Evolutionary conservation across 164 flowering plant genomes (phyloP).

Genomic region (Cinnamomum micranthum): DNA sequence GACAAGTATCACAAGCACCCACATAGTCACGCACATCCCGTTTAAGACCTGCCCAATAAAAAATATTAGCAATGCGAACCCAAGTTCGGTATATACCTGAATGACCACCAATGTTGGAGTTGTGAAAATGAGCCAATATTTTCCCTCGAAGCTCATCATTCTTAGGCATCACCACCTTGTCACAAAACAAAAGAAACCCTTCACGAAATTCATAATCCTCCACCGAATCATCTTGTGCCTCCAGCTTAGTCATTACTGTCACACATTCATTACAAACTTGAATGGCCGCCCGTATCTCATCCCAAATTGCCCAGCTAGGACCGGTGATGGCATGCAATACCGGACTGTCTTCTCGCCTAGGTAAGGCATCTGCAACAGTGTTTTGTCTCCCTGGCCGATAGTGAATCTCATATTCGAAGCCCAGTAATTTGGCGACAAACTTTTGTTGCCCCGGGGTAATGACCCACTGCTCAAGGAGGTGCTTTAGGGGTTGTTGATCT

Average conservation of each 20-base stretch:
- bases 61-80: neutral
- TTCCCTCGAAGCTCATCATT: neutral
- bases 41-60: slow-evolving; percentile 13
- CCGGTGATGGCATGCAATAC: neutral
- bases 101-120: slow-evolving; percentile 10
- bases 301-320: neutral
- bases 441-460: neutral
- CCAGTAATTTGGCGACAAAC: slow-evolving; percentile 4
- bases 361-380: neutral
- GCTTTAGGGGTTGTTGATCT: neutral
- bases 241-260: neutral
- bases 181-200: slow-evolving; percentile 1
- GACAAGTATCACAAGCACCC: neutral
- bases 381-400: neutral
- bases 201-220: neutral
- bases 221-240: neutral
- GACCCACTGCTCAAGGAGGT: neutral
- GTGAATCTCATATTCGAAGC: neutral
- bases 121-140: neutral
- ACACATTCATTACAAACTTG: neutral
- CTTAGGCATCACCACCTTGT: neutral
- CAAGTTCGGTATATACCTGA: neutral
- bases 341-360: neutral
- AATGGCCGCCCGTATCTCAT: neutral
- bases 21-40: neutral